These are phyloP conservation scores for Emydomyces testavorans DNA, from an alignment of 2,329 filamentous ascomycete genomes.

Conservation along the genomic window DNA sequence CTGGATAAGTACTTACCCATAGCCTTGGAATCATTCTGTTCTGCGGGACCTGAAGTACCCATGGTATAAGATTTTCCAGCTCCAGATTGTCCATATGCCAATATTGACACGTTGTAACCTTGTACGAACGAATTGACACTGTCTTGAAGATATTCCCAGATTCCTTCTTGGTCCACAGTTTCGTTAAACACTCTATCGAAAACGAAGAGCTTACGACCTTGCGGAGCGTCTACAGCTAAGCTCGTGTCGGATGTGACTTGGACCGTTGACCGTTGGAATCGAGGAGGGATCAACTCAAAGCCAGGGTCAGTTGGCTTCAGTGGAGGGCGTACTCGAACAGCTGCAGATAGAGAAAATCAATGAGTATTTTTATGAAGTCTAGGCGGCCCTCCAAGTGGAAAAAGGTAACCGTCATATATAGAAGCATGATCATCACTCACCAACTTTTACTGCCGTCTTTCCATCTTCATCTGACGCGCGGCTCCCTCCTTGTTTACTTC, in stretches of 20 bases:
- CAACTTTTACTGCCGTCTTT: conserved; percentile 90
- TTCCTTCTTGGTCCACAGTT: conserved; percentile 69
- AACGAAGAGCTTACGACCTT: conserved; percentile 88
- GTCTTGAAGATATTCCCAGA: conserved; percentile 90
- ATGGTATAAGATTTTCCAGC: conserved; percentile 98
- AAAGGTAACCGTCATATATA: too few relatives aligned
- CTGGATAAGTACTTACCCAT: conserved; percentile 56
- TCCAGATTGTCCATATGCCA: conserved; percentile 95
- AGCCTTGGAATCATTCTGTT: conserved; percentile 56
- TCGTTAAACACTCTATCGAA: conserved; percentile 91
- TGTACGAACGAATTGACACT: conserved; percentile 83
- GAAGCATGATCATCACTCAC: conserved; percentile 47
- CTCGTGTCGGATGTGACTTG: conserved; percentile 78
- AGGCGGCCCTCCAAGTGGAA: too few relatives aligned
- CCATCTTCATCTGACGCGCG: conserved; percentile 80
- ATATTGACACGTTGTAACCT: conserved; percentile 94
- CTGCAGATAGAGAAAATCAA: conserved; percentile 39
- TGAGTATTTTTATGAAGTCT: neutral
- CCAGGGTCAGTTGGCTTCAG: conserved; percentile 75
- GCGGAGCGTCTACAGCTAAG: conserved; percentile 76
- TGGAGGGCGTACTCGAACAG: conserved; percentile 82
- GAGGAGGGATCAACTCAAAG: conserved; percentile 86
- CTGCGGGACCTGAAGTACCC: conserved; percentile 79
- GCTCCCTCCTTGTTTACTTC: conserved; percentile 58
- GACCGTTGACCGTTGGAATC: conserved; percentile 86